Base-by-base conservation (phyloP, 805 yeast species). In the Kuraishia piskuri region DNA sequence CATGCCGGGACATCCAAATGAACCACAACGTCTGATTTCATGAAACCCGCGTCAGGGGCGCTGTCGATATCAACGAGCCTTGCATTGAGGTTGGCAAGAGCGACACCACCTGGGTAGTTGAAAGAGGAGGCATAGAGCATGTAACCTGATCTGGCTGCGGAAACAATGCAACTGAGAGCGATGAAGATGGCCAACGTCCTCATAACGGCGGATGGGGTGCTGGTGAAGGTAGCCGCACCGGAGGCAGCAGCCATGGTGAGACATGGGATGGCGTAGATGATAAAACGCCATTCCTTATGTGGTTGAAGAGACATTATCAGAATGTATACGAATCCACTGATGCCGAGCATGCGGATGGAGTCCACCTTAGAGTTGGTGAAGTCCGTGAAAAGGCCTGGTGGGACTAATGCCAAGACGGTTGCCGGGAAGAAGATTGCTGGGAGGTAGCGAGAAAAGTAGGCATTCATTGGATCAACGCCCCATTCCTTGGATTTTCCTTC, bases 281-380 rank as follows among this genome's bases (percentile, higher is more conserved):
- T 82, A 62, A 92, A 92, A 60, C 97, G 78, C 96, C 96, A 89
- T 71, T 92, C 98, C 65, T 92, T 92, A 61, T 92, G 97, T 2
- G 94, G 90, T 66, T 88, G 94, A 51, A 84, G 65, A 0, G 97
- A 90, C 77, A 90, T 76, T 4, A 81, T 61, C 1, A 71, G 56
- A n/a, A 90, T 74, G 62, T 73, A 91, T 17, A 79, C 51, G 1
- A 83, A 46, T 0, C 86, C 70, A 1, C 89, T 72, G 19, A 78
- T 55, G 1, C 79, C 73, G 24, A 84, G 62, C 5, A 83, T 67
- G 46, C 78, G 75, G 40, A 80, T 60, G 0, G 67, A 55, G 19
- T 62, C 60, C 22, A 63, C 61, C n/a, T 22, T 20, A 3, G 19
- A n/a, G 26, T 49, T 23, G 17, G 20, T 19, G n/a, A 25, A 4